Evolutionary conservation across 106 monocot genomes (phyloP), one percentile per base, ranked within the genome.

Genomic region (Amphibolis antarctica): DNA sequence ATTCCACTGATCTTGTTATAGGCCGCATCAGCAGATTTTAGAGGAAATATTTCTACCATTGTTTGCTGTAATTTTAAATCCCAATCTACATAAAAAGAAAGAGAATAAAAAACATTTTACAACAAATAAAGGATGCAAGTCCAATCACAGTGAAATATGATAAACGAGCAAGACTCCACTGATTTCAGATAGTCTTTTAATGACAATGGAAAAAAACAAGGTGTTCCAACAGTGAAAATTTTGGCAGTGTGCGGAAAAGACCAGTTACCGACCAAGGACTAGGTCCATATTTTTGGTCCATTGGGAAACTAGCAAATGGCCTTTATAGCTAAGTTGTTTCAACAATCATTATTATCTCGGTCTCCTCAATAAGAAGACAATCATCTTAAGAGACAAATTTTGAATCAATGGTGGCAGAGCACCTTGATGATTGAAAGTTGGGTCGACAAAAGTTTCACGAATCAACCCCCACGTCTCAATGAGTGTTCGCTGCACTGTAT

Each of bases 401-500:
- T 36, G 4, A 36, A 4, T 7, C 10, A 53, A 20, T 10, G 21
- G 1, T 9, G 10, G 26, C 9, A 48, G 15, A 25, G 21, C 42
- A 94, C 94, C 94, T 84, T 94, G 94, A 72, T 89, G 89, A 62
- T 94, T 94, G 66, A 94, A 94, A 43, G 94, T 89, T 10, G 94
- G 94, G 74, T 94, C 94, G n/a, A 94, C 54, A 53, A 94, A 94
- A 22, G 79, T 84, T 53, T 94, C 94, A n/a, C 86, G 85, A 52
- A 94, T 89, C 75, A 94, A 76, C 1, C 94, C 94, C 94, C 94
- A 94, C 10, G 84, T 66, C 79, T 94, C 94, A 45, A 94, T 84
- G 45, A 94, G 77, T 9, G 94, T 94, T 66, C 81, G 81, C 80
- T 94, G 94, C 5, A 94, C 94, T 6, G 54, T 77, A 53, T 89